Evolutionary conservation across 371 early-diverging fungal genomes (phyloP), one percentile per base, ranked within the genome.

Genomic region (Batrachochytrium dendrobatidis): DNA sequence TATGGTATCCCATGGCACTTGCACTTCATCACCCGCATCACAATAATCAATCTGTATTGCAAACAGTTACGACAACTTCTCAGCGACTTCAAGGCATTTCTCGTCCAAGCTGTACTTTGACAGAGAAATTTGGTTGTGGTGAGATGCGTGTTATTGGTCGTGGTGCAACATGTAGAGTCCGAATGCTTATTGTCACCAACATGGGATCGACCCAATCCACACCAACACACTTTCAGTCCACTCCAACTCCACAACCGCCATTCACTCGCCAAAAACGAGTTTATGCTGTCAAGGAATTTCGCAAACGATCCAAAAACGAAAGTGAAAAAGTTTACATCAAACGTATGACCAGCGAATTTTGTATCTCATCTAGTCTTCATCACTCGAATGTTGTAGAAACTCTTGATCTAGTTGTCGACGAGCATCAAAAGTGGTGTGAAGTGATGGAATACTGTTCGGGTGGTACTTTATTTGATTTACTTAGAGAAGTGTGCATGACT

Each of bases 331-430:
- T 73, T 45, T 92, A 91, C 63, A 75, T 86, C 60, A 90, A 91
- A 69, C 85, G 86, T 56, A 79, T 92, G 32, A 85, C 88, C 1
- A 80, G 82, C 10, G 93, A 92, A 67, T 90, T 86, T 65, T 90
- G 91, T 67, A 88, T 92, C 44, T 28, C 15, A 26, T 60, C n/a
- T 18, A 81, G 83, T 3, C 64, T 90, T 18, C 92, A 88, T 58
- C 93, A 94, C 68, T 81, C 82, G n/a, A 87, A 91, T 66, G 76
- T 92, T 52, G 87, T 94, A 35, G 83, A 89, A 67, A 90, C 93
- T 0, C 56, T 90, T 58, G 94, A 94, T 59, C 59, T 89, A 18
- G 59, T 71, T 26, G 35, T 65, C 43, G 68, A 71, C n/a, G 43
- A 62, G 33, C 51, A 61, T 35, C 61, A 66, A 24, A 50, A 28